Evolutionary conservation across 2,329 filamentous ascomycete genomes (phyloP).

Genomic region (Aspergillus flavus): DNA sequence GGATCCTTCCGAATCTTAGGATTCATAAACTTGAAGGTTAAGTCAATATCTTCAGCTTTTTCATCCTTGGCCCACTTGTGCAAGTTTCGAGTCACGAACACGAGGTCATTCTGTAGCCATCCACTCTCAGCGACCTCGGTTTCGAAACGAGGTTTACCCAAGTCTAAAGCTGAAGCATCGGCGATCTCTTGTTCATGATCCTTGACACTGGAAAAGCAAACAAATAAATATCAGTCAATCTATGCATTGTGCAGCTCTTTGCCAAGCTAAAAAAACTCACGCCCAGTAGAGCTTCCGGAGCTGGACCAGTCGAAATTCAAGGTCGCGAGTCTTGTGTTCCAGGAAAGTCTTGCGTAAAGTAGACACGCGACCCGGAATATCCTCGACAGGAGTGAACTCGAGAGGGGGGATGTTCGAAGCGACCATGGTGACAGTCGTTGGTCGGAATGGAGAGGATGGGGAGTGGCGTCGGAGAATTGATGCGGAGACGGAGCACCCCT

Average conservation of each 20-base stretch:
- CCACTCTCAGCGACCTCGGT: conserved; percentile 72
- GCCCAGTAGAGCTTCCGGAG: conserved; percentile 96
- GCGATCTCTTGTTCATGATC: conserved; percentile 74
- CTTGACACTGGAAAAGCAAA: conserved; percentile 54
- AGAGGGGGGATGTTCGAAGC: conserved; percentile 48
- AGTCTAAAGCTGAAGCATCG: conserved; percentile 75
- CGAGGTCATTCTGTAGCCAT: conserved; percentile 78
- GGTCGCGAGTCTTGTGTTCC: conserved; percentile 76
- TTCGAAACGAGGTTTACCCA: conserved; percentile 78
- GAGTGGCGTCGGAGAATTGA: background rate
- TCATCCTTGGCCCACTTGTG: conserved; percentile 85
- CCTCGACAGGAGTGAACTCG: conserved; percentile 64
- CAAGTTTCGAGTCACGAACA: conserved; percentile 76
- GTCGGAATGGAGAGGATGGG: background rate
- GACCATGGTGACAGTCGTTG: conserved; percentile 31
- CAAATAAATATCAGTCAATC: conserved; percentile 14
- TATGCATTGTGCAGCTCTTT: background rate
- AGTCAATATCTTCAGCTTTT: conserved; percentile 67
- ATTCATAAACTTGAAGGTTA: conserved; percentile 69
- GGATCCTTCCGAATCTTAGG: conserved; percentile 86
- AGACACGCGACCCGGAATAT: conserved; percentile 64
- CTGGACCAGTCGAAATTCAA: conserved; percentile 81
- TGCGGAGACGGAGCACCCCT: background rate
- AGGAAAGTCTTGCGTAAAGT: conserved; percentile 70
- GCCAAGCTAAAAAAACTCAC: conserved; percentile 37